A percentile compares a stretch with the other conserved stretches of the same genome.
Conservation (phyloP, 75 land plant species). For the Gnetum montanum region DNA sequence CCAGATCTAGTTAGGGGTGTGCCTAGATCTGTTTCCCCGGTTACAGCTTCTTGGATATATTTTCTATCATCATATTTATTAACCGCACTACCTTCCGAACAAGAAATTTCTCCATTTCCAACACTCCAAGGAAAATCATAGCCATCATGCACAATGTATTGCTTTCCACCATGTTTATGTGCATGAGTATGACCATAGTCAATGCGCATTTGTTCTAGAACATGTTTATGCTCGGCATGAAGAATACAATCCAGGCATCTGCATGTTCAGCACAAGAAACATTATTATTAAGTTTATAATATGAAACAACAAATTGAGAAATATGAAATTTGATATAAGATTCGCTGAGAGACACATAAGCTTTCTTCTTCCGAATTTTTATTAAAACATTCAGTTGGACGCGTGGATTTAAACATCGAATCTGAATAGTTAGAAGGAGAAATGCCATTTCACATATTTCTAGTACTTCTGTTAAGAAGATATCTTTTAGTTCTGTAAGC, state of each 20-base stretch:
- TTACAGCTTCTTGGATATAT: no score
- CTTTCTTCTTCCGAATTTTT: not conserved
- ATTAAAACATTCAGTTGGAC: not conserved
- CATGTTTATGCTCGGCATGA: constrained; percentile 83
- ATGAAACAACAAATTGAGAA: not conserved
- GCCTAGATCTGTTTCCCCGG: no score
- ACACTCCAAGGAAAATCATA: not conserved
- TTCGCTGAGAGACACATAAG: not conserved
- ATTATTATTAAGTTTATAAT: not conserved
- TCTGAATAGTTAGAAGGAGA: no score
- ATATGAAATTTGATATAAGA: not conserved
- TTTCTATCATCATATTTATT: no score
- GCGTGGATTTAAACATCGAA: no score
- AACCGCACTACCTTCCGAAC: not conserved
- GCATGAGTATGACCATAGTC: constrained; percentile 35
- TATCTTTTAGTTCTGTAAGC: no score
- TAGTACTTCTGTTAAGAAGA: no score
- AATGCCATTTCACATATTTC: no score
- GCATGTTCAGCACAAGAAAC: constrained; percentile 3
- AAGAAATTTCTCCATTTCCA: not conserved
- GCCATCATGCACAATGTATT: constrained; percentile 3
- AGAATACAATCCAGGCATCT: constrained; percentile 84
- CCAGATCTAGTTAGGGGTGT: no score
- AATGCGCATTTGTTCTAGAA: constrained; percentile 75
- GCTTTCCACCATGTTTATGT: not conserved